Conservation (phyloP, 352 stramenopile species). For the Phytopythium chamaehyphon region DNA sequence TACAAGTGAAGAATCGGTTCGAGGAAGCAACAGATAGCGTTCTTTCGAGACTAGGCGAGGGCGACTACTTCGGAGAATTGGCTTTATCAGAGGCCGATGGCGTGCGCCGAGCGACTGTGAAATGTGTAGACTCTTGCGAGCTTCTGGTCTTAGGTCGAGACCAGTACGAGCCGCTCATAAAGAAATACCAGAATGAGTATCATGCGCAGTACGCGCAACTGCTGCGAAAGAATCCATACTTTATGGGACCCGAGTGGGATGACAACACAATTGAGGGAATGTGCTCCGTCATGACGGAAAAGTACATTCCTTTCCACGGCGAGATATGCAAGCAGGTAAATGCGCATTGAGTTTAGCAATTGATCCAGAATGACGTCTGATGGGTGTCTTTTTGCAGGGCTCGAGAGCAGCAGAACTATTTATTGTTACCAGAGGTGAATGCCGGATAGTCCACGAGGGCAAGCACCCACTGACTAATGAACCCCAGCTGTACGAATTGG, state of each 20-base stretch:
- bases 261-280: slow-evolving; percentile 80
- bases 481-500: slow-evolving; percentile 57
- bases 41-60: slow-evolving; percentile 58
- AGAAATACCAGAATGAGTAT: slow-evolving; percentile 84
- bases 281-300: slow-evolving; percentile 83
- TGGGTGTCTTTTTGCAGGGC: too few species aligned
- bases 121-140: slow-evolving; percentile 70
- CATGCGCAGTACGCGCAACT: slow-evolving; percentile 77
- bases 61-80: slow-evolving; percentile 78
- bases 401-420: slow-evolving; percentile 71
- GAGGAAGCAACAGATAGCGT: slow-evolving; percentile 62
- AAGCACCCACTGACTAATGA: slow-evolving; percentile 68
- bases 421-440: slow-evolving; percentile 72
- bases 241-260: slow-evolving; percentile 75
- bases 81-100: slow-evolving; percentile 64
- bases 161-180: slow-evolving; percentile 79
- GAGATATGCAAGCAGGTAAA: slow-evolving; percentile 78
- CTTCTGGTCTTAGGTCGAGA: slow-evolving; percentile 69
- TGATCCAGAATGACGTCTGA: too few species aligned
- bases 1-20: slow-evolving; percentile 70
- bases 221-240: slow-evolving; percentile 73
- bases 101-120: slow-evolving; percentile 64
- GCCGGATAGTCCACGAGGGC: slow-evolving; percentile 67
- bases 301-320: slow-evolving; percentile 62
- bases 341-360: slow-evolving; percentile 1